Base-by-base conservation (phyloP, 345 rosid species). In the Turnera subulata region DNA sequence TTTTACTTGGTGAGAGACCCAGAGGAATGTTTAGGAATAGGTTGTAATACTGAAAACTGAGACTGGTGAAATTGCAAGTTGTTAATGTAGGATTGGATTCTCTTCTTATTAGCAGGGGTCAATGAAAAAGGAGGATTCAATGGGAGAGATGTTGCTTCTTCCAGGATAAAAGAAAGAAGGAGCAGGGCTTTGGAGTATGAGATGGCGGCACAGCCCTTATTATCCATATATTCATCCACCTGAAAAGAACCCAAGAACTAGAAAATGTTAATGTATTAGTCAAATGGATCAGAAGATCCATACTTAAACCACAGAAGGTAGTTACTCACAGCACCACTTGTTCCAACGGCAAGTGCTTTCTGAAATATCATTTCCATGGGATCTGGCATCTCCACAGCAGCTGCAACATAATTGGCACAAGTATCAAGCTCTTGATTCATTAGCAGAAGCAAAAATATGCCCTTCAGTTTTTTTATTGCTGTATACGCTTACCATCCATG, bases 301-400 rank as follows among this genome's bases (percentile, higher is more conserved):
- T 1, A 21, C 20, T 19, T 49, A 25, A 6, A 40, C 44, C 32
- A 21, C 15, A 16, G 7, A 17, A 55, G 32, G 44, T 21, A 46
- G 22, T 43, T 46, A 74, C 86, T 80, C 62, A 85, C 93, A 46
- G 79, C 93, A 16, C 88, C 93, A 29, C 67, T 75, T 62, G 20
- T 85, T 71, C 93, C 93, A 1, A 72, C 47, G 19, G 79, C 61
- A 40, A 85, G 77, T 21, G 88, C 90, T 47, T 65, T 70, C 39
- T 80, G 86, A 62, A 81, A 83, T 64, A 83, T 76, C 56, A 74
- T 73, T 51, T 85, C 88, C 90, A 85, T 85, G 46, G 90, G 86
- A 64, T 88, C 86, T 46, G 93, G 93, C 88, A 88, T 83, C 69
- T 80, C 75, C 32, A 81, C 73, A 56, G 77, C 56, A 57, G 80